Evolutionary conservation across 169 alveolate genomes (phyloP), one percentile per base, ranked within the genome.

Genomic region (Besnoitia besnoiti): DNA sequence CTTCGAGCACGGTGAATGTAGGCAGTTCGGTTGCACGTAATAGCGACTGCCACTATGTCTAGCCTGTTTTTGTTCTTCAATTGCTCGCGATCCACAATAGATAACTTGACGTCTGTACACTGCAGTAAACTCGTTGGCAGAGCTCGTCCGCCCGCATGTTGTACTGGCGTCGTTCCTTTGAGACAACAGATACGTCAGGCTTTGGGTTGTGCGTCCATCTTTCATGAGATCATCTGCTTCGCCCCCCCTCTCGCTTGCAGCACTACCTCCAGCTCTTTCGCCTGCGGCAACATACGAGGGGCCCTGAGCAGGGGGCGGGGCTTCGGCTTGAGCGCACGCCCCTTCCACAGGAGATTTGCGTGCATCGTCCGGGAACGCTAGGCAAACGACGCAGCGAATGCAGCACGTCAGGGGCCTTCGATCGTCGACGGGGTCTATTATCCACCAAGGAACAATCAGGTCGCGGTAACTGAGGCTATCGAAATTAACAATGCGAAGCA

Each of bases 401-500:
- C 84, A 73, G 84, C 46, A 73, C 46, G 73, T 21, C 33, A 73
- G 19, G 19, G 84, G 84, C 3, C 33, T 39, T 3, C 84, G 84
- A 10, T 73, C 33, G 44, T 73, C 27, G 84, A 0, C 16, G 33
- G 33, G 21, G 46, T 10, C 84, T 73, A 39, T 33, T 30, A 33
- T 14, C 24, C 46, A 39, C 84, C 46, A 21, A 33, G 84, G 84
- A 0, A 39, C 46, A 30, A 73, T 12, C 46, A 73, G 19, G 84
- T 73, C 84, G 4, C 84, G 84, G 84, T 37, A 73, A 7, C 46
- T 73, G 33, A 73, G 84, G 49, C 30, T 73, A n/a, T 73, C 84
- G 33, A 73, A 73, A 44, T 73, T 39, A 30, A 73, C 84, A 4
- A 73, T 44, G 0, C 84, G 84, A 24, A 73, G 84, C 40, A 73